Percentiles rank a stretch among this genome's conserved stretches.
These are phyloP conservation scores for Yarrowia divulgata DNA, from an alignment of 805 yeast genomes.

Conservation along the genomic window DNA sequence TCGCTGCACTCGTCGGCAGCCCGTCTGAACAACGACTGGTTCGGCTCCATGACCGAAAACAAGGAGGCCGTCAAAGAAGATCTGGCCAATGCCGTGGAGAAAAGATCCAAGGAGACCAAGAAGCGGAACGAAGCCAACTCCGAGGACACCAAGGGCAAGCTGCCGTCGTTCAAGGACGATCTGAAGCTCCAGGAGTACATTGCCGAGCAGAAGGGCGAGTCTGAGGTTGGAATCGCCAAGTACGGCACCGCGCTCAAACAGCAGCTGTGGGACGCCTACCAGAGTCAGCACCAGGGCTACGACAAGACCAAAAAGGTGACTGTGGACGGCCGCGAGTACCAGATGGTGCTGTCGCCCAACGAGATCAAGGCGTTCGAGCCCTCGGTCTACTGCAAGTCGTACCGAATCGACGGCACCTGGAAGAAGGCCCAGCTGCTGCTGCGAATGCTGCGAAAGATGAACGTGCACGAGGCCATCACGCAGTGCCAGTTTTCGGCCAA, in stretches of 20 bases:
- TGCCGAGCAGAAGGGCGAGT: conserved; percentile 6
- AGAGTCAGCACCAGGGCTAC: conserved; percentile 58
- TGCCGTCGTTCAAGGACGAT: conserved; percentile 23
- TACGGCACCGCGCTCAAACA: conserved; percentile 33
- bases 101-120: not conserved
- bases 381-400: conserved; percentile 79
- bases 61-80: conserved; percentile 15
- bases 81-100: not conserved
- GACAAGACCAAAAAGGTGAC: conserved; percentile 64
- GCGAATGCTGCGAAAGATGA: conserved; percentile 75
- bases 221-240: not conserved
- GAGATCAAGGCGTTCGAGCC: conserved; percentile 88
- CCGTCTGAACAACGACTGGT: conserved; percentile 22
- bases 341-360: conserved; percentile 62
- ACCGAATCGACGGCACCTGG: conserved; percentile 83
- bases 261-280: conserved; percentile 31
- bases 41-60: conserved; percentile 35
- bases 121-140: not conserved
- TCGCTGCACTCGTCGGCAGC: conserved; percentile 5
- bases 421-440: conserved; percentile 85
- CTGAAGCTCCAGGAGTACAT: conserved; percentile 15
- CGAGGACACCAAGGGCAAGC: conserved; percentile 1
- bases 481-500: conserved; percentile 89
- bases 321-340: conserved; percentile 58
- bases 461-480: conserved; percentile 80